These are phyloP conservation scores for Pythium insidiosum DNA, from an alignment of 352 stramenopile species.

Conservation along the genomic window DNA sequence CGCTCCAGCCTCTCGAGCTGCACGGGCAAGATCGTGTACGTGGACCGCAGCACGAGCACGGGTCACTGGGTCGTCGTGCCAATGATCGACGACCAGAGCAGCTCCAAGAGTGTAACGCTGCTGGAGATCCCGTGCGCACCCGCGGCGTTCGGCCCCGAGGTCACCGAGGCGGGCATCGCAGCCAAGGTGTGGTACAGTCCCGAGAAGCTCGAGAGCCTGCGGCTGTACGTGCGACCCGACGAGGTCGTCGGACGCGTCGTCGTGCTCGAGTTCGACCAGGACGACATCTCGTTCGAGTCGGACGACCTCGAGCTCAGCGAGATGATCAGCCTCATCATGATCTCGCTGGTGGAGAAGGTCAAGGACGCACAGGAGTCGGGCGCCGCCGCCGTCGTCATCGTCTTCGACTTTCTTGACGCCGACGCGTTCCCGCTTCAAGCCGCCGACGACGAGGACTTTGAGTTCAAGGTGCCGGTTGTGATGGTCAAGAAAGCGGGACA, in stretches of 20 bases:
- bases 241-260: conserved; percentile 55
- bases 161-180: conserved; percentile 24
- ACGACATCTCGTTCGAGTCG: conserved; percentile 41
- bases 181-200: conserved; percentile 59
- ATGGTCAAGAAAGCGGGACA: conserved; percentile 55
- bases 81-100: conserved; percentile 2
- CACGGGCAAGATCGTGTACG: conserved; percentile 38
- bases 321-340: conserved; percentile 58
- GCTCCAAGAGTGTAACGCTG: conserved; percentile 3
- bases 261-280: conserved; percentile 61
- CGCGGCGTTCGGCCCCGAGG: conserved; percentile 34
- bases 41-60: conserved; percentile 49
- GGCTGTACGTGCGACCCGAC: conserved; percentile 57
- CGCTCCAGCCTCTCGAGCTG: conserved; percentile 29
- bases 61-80: conserved; percentile 41
- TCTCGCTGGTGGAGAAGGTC: conserved; percentile 57
- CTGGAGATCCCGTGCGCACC: conserved; percentile 55
- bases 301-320: conserved; percentile 46
- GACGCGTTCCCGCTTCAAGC: conserved; percentile 55
- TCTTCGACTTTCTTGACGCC: conserved; percentile 65
- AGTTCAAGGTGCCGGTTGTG: conserved; percentile 52
- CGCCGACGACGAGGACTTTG: conserved; percentile 39
- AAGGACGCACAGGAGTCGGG: conserved; percentile 61
- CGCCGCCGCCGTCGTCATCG: conserved; percentile 39
- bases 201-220: conserved; percentile 45